These are phyloP conservation scores for Fusarium foetens DNA, from an alignment of 2,329 filamentous ascomycete species.

Conservation along the genomic window DNA sequence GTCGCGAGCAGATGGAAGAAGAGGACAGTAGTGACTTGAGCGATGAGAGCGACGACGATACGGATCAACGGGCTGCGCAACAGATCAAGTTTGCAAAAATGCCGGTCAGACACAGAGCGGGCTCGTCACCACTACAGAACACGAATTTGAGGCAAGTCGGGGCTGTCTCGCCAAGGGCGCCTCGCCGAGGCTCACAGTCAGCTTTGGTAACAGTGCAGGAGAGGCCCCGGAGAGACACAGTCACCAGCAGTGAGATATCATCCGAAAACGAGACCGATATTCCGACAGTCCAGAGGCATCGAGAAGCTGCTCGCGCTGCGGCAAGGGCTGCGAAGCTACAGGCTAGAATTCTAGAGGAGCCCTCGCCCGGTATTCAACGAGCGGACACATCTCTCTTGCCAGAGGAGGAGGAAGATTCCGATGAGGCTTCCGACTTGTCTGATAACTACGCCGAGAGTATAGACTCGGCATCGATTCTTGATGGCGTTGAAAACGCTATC, in stretches of 20 bases:
- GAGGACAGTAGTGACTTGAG: conserved; percentile 87
- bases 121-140: conserved; percentile 84
- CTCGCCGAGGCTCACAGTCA: conserved; percentile 75
- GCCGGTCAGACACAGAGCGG: conserved; percentile 86
- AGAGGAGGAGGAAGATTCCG: conserved; percentile 69
- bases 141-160: conserved; percentile 68
- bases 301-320: conserved; percentile 69
- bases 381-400: conserved; percentile 63
- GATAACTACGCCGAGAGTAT: conserved; percentile 74
- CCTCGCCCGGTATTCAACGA: conserved; percentile 54
- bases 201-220: conserved; percentile 76
- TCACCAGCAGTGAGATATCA: conserved; percentile 84
- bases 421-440: conserved; percentile 70
- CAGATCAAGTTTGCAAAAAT: conserved; percentile 97
- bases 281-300: conserved; percentile 70
- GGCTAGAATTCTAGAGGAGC: conserved; percentile 53
- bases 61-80: conserved; percentile 79
- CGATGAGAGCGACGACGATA: conserved; percentile 84
- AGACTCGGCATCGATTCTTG: conserved; percentile 77
- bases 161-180: conserved; percentile 59
- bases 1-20: conserved; percentile 81
- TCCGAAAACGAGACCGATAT: conserved; percentile 83
- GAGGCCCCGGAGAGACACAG: conserved; percentile 76
- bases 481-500: conserved; percentile 69
- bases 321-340: conserved; percentile 54